Evolutionary conservation across 257 asterid genomes (phyloP), one percentile per base, ranked within the genome.

Genomic region (Ajuga chamaepitys): DNA sequence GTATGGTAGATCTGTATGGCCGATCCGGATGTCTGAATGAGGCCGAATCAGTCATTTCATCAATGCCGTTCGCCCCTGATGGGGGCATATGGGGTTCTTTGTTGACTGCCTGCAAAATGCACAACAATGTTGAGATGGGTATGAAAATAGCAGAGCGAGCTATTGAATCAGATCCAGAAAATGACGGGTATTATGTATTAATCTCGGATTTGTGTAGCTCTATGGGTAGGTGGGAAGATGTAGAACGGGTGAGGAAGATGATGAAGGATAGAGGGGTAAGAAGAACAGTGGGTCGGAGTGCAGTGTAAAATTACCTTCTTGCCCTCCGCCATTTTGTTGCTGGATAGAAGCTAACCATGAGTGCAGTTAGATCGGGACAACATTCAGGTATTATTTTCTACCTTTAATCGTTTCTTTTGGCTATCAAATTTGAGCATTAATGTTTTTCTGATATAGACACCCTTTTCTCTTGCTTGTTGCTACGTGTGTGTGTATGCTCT

Each of bases 201-300:
- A 51, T 84, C 45, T 87, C 96, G 3, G 90, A 87, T 66, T 78
- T 90, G 32, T 90, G 82, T 74, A 71, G 90, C 80, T 72, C 80
- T 65, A 42, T 85, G 68, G 95, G 84, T 53, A 79, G 79, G 87
- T 88, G 91, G 96, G 83, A 81, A 41, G 87, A 84, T 63, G 97
- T 86, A 4, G 82, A 79, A 66, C 78, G 34, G 64, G 78, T 86
- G 75, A 78, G 97, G 71, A 45, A 57, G 68, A 37, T 57, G 22
- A 85, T 90, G 83, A 81, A 79, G 80, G 83, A 77, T 45, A 66
- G 82, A 66, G 81, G 86, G 68, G 81, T 90, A 52, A 82, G 71
- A 71, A 90, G 88, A 80, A 71, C 78, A n/a, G 74, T 28, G 54
- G 96, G 96, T 32, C 86, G 88, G 96, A 90, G 97, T 84, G 62